Conservation (phyloP, 1,284 basidiomycete genomes). For the Microbotryum silenes-acaulis region DNA sequence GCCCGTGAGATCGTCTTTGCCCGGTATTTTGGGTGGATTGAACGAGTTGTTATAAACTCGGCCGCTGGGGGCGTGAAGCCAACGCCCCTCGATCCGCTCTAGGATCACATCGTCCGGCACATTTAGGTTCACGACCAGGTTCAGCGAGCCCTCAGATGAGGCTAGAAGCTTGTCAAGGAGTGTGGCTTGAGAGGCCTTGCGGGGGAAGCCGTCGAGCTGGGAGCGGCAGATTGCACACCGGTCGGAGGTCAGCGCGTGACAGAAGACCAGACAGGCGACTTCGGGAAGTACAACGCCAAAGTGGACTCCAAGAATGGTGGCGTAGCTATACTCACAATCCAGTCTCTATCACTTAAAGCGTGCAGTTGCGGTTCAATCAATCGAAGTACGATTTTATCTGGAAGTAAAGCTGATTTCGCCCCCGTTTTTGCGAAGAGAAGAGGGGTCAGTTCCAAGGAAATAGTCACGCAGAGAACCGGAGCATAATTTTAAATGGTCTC, state of each 20-base stretch:
- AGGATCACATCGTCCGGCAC: conserved; percentile 87
- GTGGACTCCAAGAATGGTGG: too few relatives aligned
- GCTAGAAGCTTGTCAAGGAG: conserved; percentile 57
- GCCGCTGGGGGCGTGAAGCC: conserved; percentile 87
- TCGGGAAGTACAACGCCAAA: too few relatives aligned
- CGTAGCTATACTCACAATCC: neutral
- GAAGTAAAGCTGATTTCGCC: conserved; percentile 48
- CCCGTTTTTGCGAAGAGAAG: too few relatives aligned
- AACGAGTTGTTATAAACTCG: conserved; percentile 69
- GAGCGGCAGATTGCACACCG: neutral
- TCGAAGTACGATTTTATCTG: conserved; percentile 68
- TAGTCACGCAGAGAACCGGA: neutral
- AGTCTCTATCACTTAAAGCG: conserved; percentile 52
- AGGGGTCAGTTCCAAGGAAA: too few relatives aligned
- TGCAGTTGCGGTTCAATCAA: conserved; percentile 65
- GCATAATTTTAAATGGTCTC: conserved; percentile 6
- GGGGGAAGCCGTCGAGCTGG: conserved; percentile 84
- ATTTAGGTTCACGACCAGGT: conserved; percentile 81
- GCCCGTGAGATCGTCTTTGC: conserved; percentile 74
- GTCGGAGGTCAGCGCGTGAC: too few relatives aligned
- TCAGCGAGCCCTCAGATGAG: conserved; percentile 49
- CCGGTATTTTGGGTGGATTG: conserved; percentile 78
- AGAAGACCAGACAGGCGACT: too few relatives aligned
- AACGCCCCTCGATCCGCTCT: conserved; percentile 75
- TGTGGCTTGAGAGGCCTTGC: conserved; percentile 80